These are phyloP conservation scores for Candida boleticola DNA, from an alignment of 805 yeast species.

Conservation along the genomic window DNA sequence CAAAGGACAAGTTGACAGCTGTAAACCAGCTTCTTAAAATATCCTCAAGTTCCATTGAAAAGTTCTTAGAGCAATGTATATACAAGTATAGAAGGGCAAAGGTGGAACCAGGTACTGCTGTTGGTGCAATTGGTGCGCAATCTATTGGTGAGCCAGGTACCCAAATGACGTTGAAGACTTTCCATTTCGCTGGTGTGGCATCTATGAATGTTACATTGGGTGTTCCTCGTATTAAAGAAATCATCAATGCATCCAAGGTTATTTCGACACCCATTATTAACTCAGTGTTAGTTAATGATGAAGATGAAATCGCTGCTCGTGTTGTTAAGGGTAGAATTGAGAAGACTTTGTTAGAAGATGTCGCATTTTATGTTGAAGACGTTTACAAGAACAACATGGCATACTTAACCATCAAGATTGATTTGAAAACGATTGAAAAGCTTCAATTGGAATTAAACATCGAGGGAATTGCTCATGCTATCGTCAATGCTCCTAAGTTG, in stretches of 20 bases:
- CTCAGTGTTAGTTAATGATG: slow-evolving; percentile 87
- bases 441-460: slow-evolving; percentile 85
- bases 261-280: slow-evolving; percentile 97
- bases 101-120: slow-evolving; percentile 99
- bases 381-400: slow-evolving; percentile 82
- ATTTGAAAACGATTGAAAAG: slow-evolving; percentile 78
- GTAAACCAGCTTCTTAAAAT: slow-evolving; percentile 68
- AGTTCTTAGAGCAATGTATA: slow-evolving; percentile 74
- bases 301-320: slow-evolving; percentile 96
- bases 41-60: slow-evolving; percentile 54
- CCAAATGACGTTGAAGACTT: slow-evolving; percentile 88
- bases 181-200: slow-evolving; percentile 99
- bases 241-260: slow-evolving; percentile 92
- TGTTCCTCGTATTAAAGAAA: slow-evolving; percentile 99
- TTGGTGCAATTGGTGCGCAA: slow-evolving; percentile 99
- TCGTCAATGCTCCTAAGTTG: slow-evolving; percentile 81
- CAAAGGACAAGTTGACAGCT: slow-evolving; percentile 31
- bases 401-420: slow-evolving; percentile 76
- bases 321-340: slow-evolving; percentile 97
- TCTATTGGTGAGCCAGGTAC: slow-evolving; percentile 99
- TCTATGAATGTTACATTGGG: slow-evolving; percentile 98
- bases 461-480: slow-evolving; percentile 82
- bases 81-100: slow-evolving; percentile 82
- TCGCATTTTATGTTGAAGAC: slow-evolving; percentile 88
- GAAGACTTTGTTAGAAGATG: slow-evolving; percentile 83